Conservation (phyloP, 345 rosid species). For the Gossypium sturtianum region DNA sequence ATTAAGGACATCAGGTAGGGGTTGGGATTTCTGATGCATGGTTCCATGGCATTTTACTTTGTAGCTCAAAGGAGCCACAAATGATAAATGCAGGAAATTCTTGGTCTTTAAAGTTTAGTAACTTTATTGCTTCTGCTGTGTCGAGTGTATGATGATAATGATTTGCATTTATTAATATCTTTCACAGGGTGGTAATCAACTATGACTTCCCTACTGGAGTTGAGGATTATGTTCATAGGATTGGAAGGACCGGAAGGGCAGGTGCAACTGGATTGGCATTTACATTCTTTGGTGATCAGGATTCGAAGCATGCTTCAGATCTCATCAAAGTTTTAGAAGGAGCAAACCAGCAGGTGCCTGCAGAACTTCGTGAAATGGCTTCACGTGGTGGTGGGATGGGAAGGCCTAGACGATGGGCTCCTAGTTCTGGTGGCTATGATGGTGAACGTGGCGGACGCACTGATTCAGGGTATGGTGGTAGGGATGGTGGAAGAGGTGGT, state of each 20-base stretch:
- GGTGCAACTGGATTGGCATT: slow-evolving; percentile 91
- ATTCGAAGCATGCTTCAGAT: slow-evolving; percentile 84
- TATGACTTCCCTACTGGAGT: slow-evolving; percentile 97
- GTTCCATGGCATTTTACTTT: not conserved
- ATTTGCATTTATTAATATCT: not conserved
- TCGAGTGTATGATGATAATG: not conserved
- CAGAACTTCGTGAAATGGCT: slow-evolving; percentile 82
- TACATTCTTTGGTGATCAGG: slow-evolving; percentile 90
- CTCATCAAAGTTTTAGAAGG: slow-evolving; percentile 89
- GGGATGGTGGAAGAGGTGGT: slow-evolving; percentile 57
- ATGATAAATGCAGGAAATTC: not conserved
- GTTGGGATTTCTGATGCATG: not conserved
- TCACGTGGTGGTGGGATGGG: slow-evolving; percentile 76
- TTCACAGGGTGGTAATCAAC: slow-evolving; percentile 80
- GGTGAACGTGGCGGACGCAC: slow-evolving; percentile 51
- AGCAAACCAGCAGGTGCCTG: slow-evolving; percentile 82
- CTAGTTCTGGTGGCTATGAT: slow-evolving; percentile 53
- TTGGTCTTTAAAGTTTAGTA: not conserved
- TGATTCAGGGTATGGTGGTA: slow-evolving; percentile 55
- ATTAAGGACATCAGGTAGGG: slow-evolving; percentile 85
- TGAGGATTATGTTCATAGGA: slow-evolving; percentile 97
- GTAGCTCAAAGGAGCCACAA: not conserved
- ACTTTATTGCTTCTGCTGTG: not conserved
- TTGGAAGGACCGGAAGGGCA: slow-evolving; percentile 98
- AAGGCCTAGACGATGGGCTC: slow-evolving; percentile 73